A percentile compares a stretch with the other conserved stretches of the same genome.
Conservation (phyloP, 805 yeast genomes). For the Zygoascus tannicola region DNA sequence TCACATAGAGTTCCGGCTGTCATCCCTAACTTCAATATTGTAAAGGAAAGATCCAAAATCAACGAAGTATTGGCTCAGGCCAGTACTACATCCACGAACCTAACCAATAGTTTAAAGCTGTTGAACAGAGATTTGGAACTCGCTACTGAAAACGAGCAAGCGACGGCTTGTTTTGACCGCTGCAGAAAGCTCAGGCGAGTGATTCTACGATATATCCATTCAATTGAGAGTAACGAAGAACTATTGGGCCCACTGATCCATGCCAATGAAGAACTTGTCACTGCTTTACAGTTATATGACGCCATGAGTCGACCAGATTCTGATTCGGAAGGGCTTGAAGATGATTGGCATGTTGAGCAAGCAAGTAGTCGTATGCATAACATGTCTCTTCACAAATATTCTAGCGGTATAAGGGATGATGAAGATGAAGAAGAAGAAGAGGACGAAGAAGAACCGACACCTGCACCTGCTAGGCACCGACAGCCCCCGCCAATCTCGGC, state of each 20-base stretch:
- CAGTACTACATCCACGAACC: conserved; percentile 59
- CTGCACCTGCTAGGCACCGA: conserved; percentile 21
- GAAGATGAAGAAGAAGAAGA: conserved; percentile 26
- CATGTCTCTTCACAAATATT: conserved; percentile 6
- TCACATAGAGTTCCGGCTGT: neutral
- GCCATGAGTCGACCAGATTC: conserved; percentile 38
- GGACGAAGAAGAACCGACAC: conserved; percentile 15
- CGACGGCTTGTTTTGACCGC: conserved; percentile 59
- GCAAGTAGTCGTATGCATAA: neutral
- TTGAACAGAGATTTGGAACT: conserved; percentile 36
- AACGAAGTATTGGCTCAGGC: conserved; percentile 62
- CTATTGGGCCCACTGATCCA: conserved; percentile 77
- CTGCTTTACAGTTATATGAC: conserved; percentile 62
- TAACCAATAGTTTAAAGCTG: conserved; percentile 47
- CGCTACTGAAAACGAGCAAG: conserved; percentile 55
- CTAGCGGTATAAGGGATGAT: neutral
- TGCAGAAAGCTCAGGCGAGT: conserved; percentile 69
- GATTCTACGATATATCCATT: conserved; percentile 72
- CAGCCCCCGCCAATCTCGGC: conserved; percentile 22
- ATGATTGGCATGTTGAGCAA: conserved; percentile 20
- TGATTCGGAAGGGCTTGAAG: conserved; percentile 36
- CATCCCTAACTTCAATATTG: conserved; percentile 2
- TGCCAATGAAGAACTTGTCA: conserved; percentile 85
- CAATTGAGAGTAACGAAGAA: conserved; percentile 70
- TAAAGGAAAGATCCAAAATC: conserved; percentile 65